Evolutionary conservation across 345 rosid genomes (phyloP).

Genomic region (Barbarea vulgaris): DNA sequence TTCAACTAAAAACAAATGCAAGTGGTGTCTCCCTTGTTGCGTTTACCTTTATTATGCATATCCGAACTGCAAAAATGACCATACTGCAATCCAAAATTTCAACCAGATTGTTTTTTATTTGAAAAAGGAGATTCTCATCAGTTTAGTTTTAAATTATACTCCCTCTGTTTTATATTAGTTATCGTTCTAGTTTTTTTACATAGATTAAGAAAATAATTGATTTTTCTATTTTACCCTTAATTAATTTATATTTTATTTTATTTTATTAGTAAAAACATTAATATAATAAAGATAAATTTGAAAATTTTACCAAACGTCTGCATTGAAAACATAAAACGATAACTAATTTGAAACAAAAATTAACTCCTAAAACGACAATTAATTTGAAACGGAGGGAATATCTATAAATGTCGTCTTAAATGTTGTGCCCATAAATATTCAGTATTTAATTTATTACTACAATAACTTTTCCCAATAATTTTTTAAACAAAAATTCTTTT

Average conservation of each 20-base stretch:
- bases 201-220: too few relatives aligned
- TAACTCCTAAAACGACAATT: too few relatives aligned
- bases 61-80: not conserved
- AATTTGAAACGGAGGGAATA: too few relatives aligned
- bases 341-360: too few relatives aligned
- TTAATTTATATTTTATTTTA: too few relatives aligned
- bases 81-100: not conserved
- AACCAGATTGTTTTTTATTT: not conserved
- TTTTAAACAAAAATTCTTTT: not conserved
- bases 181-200: too few relatives aligned
- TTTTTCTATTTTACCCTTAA: too few relatives aligned
- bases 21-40: not conserved
- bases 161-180: too few relatives aligned
- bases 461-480: not conserved
- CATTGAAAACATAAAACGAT: too few relatives aligned
- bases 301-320: too few relatives aligned
- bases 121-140: not conserved
- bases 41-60: not conserved
- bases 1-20: constrained; percentile 8
- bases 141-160: not conserved
- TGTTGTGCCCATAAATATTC: not conserved
- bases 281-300: too few relatives aligned
- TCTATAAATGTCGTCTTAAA: not conserved
- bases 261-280: too few relatives aligned
- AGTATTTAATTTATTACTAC: not conserved